Base-by-base conservation (phyloP, 1,139 yeast genomes). In the Lodderomyces orthopsilosis region DNA sequence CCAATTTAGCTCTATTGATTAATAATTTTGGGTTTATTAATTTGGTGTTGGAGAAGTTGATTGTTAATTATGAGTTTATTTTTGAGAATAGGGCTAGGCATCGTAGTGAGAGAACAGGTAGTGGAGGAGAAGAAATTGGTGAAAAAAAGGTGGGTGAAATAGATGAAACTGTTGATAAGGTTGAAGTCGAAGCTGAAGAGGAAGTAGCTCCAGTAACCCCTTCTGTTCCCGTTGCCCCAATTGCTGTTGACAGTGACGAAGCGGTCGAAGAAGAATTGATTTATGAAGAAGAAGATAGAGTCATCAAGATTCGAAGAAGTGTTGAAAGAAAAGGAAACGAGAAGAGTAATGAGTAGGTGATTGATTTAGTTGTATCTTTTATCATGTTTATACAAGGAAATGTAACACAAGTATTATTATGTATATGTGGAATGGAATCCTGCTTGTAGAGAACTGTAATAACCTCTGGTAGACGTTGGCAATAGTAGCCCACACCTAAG, bases 21-120 rank as follows among this genome's bases (percentile, higher is more conserved):
- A 69, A 68, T 46, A 74, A 70, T 49, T 79, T 79, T 59, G 83
- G 84, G 7, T 67, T 76, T 48, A 77, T 79, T 75, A 79, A 77
- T 53, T 69, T 70, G 37, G 63, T 77, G 14, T 65, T 79, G 51
- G 84, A 79, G 52, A 76, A 68, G 53, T 59, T 77, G 57, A 74
- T 79, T 34, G 54, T 58, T 15, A 63, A 76, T 45, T 75, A 66
- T 54, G 69, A 66, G 7, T 49, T 47, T 6, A 60, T 79, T 6
- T 77, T 77, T 55, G 66, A 61, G 30, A 18, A 27, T 24, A 19
- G 34, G 12, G 7, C 34, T 7, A 30, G n/a, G 19, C 19, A 9
- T 30, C 34, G 19, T 30, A 6, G 18, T 30, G 18, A 17, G 19
- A 7, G 19, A n/a, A 30, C 6, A 30, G 34, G 32, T 27, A 13